Evolutionary conservation across 1,284 basidiomycete species (phyloP).

Genomic region (Malassezia psittaci): DNA sequence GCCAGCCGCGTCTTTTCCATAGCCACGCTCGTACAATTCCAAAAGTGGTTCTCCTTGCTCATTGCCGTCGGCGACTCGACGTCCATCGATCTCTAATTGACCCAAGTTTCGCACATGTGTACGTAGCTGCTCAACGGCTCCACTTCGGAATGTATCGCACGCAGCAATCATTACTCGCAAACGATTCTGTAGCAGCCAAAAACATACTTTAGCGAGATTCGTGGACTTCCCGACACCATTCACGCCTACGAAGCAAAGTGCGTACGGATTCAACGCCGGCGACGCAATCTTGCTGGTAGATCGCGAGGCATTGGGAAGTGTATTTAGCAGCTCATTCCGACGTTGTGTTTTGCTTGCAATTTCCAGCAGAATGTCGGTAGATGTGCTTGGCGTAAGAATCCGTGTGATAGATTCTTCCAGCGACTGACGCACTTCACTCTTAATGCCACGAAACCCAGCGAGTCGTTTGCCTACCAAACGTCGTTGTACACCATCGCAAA

Average conservation of each 20-base stretch:
- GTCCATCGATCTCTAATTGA: slow-evolving; percentile 55
- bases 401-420: slow-evolving; percentile 78
- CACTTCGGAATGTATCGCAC: slow-evolving; percentile 95
- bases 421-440: slow-evolving; percentile 69
- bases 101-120: slow-evolving; percentile 92
- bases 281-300: slow-evolving; percentile 52
- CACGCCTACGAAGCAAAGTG: slow-evolving; percentile 95
- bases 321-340: slow-evolving; percentile 20
- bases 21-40: slow-evolving; percentile 90
- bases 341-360: slow-evolving; percentile 52
- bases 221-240: slow-evolving; percentile 99
- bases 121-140: slow-evolving; percentile 92
- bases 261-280: slow-evolving; percentile 66
- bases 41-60: slow-evolving; percentile 50
- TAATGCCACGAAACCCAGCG: slow-evolving; percentile 53
- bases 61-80: slow-evolving; percentile 15
- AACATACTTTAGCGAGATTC: slow-evolving; percentile 94
- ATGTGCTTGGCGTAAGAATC: slow-evolving; percentile 89
- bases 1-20: slow-evolving; percentile 94
- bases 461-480: slow-evolving; percentile 67
- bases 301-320: slow-evolving; percentile 19
- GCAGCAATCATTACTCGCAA: slow-evolving; percentile 89
- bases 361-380: slow-evolving; percentile 78
- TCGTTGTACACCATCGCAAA: slow-evolving; percentile 84
- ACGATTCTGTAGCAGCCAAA: slow-evolving; percentile 95